Base-by-base conservation (phyloP, 129 eudicot species). In the Flaveria brownii region DNA sequence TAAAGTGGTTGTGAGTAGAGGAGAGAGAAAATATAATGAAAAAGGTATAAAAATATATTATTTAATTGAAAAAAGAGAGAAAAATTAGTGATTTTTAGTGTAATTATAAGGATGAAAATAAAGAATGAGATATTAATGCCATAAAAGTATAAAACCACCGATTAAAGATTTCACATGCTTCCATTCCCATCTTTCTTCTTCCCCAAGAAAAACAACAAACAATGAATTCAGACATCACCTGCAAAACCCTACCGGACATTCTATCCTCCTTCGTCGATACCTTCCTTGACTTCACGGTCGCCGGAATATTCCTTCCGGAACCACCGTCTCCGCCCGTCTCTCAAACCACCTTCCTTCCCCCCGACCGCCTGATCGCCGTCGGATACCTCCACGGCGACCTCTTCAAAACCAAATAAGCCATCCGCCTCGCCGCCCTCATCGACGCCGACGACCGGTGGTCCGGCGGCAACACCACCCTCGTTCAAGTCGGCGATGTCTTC, bases 351-450 rank as follows among this genome's bases (percentile, higher is more conserved):
- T 85, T 87, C 17, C 74, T 84, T 49, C 28, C 82, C 63, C 93
- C 93, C 6, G 59, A 72, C 28, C 91, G 97, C 56, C 91, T 94
- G 11, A 67, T 94, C 26, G 93, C 96, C 47, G 60, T 91, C 73
- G 98, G 98, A 0, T 97, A 93, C 78, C 85, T 93, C 80, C 98
- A 93, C 46, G 96, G 96, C 42, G 98, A 90, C 86, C 81, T 90
- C 0, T 14, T 6, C 17, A 93, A 93, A 78, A 54, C 87, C 80
- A 88, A 93, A 62, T 80, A 85, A 51, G 91, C 97, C 64, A 80
- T 93, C 41, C 80, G 81, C 10, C 89, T 93, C 46, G 95, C 95
- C 16, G 88, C 83, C 1, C 80, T 90, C 56, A 90, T 90, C 47
- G 96, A 88, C 72, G 8, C 79, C 18, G 4, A 71, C 14, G 95